Percentiles rank a stretch among this genome's conserved stretches.
These are phyloP conservation scores for Entomortierella parvispora DNA, from an alignment of 192 early-diverging fungal species.

Conservation along the genomic window DNA sequence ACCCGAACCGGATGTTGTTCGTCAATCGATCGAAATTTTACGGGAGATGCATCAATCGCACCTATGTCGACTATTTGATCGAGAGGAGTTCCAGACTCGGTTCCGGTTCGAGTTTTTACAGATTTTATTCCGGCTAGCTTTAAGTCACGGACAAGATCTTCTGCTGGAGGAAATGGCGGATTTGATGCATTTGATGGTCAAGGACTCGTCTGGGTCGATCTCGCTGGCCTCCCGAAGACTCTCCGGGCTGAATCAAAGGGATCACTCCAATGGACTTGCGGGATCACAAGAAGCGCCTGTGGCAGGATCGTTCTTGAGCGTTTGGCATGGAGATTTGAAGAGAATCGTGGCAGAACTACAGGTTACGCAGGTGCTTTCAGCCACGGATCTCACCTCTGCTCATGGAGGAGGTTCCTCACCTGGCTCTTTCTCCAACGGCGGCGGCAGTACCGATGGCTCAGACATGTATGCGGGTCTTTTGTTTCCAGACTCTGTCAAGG, in stretches of 20 bases:
- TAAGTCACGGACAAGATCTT: constrained; percentile 32
- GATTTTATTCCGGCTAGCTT: constrained; percentile 26
- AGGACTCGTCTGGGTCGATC: neutral
- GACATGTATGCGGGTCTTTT: neutral
- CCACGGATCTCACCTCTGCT: neutral
- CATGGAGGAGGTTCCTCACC: neutral
- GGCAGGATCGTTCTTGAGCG: constrained; percentile 15
- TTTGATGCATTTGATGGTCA: constrained; percentile 31
- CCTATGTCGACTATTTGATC: constrained; percentile 38
- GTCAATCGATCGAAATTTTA: constrained; percentile 36
- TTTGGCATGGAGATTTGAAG: constrained; percentile 45
- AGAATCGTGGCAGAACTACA: constrained; percentile 25
- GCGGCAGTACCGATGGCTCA: neutral
- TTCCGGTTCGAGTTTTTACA: constrained; percentile 42
- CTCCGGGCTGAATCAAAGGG: neutral
- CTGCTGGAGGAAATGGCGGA: constrained; percentile 41
- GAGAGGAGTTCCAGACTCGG: constrained; percentile 24
- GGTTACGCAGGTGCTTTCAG: constrained; percentile 15
- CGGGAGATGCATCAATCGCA: constrained; percentile 14
- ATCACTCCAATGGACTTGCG: neutral
- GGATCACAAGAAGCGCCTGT: neutral
- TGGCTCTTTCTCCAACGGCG: neutral
- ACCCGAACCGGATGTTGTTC: constrained; percentile 35
- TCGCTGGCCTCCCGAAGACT: too few species aligned
- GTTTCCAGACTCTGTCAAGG: constrained; percentile 30